Conservation (phyloP, 345 rosid genomes). For the Euclidium syriacum region DNA sequence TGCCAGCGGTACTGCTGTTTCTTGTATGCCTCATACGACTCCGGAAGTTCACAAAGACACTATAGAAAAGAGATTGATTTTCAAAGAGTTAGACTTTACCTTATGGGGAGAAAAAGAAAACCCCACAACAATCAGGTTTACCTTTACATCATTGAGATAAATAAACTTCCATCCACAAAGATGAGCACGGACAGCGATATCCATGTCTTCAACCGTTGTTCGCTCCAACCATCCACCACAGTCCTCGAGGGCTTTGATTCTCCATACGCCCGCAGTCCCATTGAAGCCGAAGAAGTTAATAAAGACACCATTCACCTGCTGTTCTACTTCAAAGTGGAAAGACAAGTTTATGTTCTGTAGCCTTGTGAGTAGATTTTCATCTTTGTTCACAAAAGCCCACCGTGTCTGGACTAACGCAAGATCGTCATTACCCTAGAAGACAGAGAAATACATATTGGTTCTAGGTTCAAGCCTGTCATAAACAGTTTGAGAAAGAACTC, state of each 20-base stretch:
- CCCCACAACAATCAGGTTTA: slow-evolving; percentile 2
- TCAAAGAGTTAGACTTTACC: background rate
- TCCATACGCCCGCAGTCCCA: slow-evolving; percentile 88
- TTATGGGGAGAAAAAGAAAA: background rate
- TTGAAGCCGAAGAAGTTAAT: slow-evolving; percentile 68
- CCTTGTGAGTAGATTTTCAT: slow-evolving; percentile 56
- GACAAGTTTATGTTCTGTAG: slow-evolving; percentile 60
- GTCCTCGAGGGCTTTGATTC: slow-evolving; percentile 81
- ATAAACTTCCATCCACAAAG: slow-evolving; percentile 92
- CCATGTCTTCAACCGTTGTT: slow-evolving; percentile 96
- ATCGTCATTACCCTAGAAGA: slow-evolving; percentile 62
- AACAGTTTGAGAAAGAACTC: too few relatives aligned
- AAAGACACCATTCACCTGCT: slow-evolving; percentile 64
- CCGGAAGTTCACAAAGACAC: slow-evolving; percentile 97
- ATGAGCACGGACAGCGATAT: slow-evolving; percentile 90
- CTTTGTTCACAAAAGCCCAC: slow-evolving; percentile 67
- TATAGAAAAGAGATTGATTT: slow-evolving; percentile 1
- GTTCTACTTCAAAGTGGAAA: slow-evolving; percentile 73
- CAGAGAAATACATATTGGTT: background rate
- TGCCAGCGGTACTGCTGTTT: slow-evolving; percentile 98
- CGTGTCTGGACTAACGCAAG: slow-evolving; percentile 71
- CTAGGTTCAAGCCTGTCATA: background rate
- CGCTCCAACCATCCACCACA: slow-evolving; percentile 97
- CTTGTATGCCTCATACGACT: slow-evolving; percentile 90
- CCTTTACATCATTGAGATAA: slow-evolving; percentile 83